Evolutionary conservation across 2,329 filamentous ascomycete species (phyloP).

Genomic region (Chaetomium sp.): DNA sequence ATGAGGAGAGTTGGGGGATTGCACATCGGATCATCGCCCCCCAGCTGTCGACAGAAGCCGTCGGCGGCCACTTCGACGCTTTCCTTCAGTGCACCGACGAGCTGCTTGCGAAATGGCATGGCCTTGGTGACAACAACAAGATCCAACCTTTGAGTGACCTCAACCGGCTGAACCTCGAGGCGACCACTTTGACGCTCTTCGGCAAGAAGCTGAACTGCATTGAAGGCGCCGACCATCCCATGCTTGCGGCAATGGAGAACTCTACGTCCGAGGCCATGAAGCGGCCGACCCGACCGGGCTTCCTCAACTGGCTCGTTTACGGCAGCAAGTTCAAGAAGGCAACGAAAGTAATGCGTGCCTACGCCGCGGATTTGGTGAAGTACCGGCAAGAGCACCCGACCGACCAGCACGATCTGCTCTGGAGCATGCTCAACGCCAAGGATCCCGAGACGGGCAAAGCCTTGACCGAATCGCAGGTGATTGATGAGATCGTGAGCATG

Average conservation of each 20-base stretch:
- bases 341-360: conserved; percentile 48
- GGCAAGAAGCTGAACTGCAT: conserved; percentile 45
- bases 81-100: conserved; percentile 45
- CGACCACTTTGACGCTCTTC: conserved; percentile 44
- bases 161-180: conserved; percentile 47
- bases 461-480: conserved; percentile 53
- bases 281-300: conserved; percentile 43
- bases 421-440: conserved; percentile 50
- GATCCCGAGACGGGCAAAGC: conserved; percentile 56
- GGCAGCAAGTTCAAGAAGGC: conserved; percentile 47
- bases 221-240: conserved; percentile 39
- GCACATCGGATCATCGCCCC: conserved; percentile 48
- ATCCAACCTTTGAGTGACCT: conserved; percentile 44
- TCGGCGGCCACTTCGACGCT: conserved; percentile 37
- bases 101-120: conserved; percentile 44
- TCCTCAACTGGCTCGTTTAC: conserved; percentile 49
- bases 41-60: conserved; percentile 30
- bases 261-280: conserved; percentile 50
- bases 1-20: conserved; percentile 44
- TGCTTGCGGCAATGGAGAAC: conserved; percentile 49
- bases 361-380: conserved; percentile 51
- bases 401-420: conserved; percentile 54
- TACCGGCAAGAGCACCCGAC: conserved; percentile 47
- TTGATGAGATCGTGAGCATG: conserved; percentile 64
- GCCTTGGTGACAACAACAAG: conserved; percentile 30